Base-by-base conservation (phyloP, 768 basidiomycete species). In the Panaeolus cyanescens region DNA sequence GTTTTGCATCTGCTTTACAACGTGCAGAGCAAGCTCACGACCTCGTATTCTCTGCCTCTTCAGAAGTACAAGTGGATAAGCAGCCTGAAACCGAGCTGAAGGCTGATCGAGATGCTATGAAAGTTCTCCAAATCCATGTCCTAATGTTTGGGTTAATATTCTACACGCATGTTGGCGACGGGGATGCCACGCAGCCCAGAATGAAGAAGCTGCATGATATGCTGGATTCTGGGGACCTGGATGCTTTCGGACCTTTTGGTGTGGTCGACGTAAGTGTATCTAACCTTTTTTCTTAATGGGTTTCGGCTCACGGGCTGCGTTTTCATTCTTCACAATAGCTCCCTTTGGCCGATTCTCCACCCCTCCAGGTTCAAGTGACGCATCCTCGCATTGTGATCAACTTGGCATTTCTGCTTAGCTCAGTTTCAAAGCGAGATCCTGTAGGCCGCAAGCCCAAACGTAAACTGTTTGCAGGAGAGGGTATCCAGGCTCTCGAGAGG, bases 381-480 rank as follows among this genome's bases (percentile, higher is more conserved):
- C 90, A 91, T 65, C 90, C 91, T 0, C 83, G 87, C 4, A 72
- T 88, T 2, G 65, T 92, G 88, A 85, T 63, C 70, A 84, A 12
- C 77, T 8, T 92, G 4, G 86, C 85, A 0, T 92, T 88, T 69
- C 82, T 92, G 4, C 75, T 91, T 37, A 89, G 85, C 64, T 81
- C 83, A 4, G 76, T 84, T 1, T 83, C 88, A 0, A 91, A 91
- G 66, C 83, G 89, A 13, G 91, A 93, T 67, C 82, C 87, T 0
- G 84, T 89, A 0, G 92, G 91, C 37, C 80, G 89, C 25, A 88
- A 85, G 57, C 91, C 92, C 3, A 90, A 88, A 75, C 81, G 88
- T 61, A 86, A 84, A 53, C 75, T 90, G 0, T 93, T 92, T 73
- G 86, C 89, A 0, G 71, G 71, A 5, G 90, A 90, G 62, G 92